phyloP scores from a whole-genome alignment of 495 filamentous ascomycete genomes.

The Usnea hakonensis region DNA sequence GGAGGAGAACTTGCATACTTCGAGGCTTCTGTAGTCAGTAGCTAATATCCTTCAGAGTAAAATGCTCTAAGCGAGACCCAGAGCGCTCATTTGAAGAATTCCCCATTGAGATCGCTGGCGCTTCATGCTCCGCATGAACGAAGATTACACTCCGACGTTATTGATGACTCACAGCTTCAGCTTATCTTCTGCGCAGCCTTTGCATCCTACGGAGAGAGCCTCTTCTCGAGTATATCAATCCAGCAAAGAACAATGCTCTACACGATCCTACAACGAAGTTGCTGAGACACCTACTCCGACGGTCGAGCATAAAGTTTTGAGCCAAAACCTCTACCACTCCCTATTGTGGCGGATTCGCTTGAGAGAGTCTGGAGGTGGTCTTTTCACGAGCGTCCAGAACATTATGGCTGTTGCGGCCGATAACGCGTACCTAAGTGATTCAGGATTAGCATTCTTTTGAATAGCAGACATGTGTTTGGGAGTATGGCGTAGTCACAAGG shows the following conservation, averaged over 20 bases:
- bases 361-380: conserved; percentile 64
- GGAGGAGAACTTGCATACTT: conserved; percentile 28
- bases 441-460: not conserved
- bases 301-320: not conserved
- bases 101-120: not conserved
- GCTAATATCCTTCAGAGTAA: not conserved
- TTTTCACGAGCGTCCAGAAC: conserved; percentile 88
- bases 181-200: not conserved
- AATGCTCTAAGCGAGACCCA: not conserved
- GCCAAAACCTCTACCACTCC: conserved; percentile 41
- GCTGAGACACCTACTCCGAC: not conserved
- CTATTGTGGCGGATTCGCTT: conserved; percentile 72
- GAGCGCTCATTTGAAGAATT: not conserved
- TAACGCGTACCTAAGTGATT: conserved; percentile 68
- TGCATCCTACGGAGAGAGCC: not conserved
- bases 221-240: not conserved
- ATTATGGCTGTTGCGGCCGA: conserved; percentile 82
- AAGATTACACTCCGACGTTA: not conserved
- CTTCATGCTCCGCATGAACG: not conserved
- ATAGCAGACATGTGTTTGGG: not conserved
- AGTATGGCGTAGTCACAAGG: not conserved
- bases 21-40: conserved; percentile 38
- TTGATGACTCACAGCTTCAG: not conserved
- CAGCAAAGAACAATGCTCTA: not conserved
- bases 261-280: not conserved